Percentiles rank a stretch among this genome's conserved stretches.
phyloP scores from a whole-genome alignment of 371 early-diverging fungal genomes.

The Apophysomyces trapeziformis region DNA sequence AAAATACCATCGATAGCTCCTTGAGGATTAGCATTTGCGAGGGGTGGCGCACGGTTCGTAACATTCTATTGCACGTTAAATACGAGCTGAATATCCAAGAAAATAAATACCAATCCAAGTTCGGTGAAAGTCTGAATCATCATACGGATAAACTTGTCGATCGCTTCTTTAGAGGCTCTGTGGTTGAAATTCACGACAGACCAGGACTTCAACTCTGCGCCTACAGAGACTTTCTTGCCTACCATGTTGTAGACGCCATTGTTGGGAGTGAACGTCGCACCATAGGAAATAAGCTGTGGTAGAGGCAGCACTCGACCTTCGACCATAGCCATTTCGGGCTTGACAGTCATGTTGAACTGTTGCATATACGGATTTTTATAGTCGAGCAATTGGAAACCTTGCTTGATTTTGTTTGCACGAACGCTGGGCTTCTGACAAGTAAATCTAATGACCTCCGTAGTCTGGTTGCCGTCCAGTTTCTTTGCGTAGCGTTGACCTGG shows the following conservation, averaged over 20 bases:
- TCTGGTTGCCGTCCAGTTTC: conserved; percentile 84
- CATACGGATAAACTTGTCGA: conserved; percentile 60
- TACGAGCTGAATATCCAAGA: background rate
- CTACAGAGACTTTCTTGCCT: conserved; percentile 76
- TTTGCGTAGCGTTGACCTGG: conserved; percentile 79
- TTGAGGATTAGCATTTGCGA: conserved; percentile 66
- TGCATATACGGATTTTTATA: conserved; percentile 60
- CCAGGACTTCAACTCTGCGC: conserved; percentile 82
- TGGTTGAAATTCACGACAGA: conserved; percentile 67
- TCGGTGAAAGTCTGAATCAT: conserved; percentile 54
- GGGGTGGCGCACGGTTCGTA: conserved; percentile 63
- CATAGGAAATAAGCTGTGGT: conserved; percentile 69
- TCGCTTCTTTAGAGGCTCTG: conserved; percentile 28
- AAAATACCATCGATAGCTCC: conserved; percentile 64
- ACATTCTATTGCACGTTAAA: conserved; percentile 28
- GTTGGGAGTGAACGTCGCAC: conserved; percentile 68
- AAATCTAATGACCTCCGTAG: conserved; percentile 92
- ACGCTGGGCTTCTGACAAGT: conserved; percentile 80
- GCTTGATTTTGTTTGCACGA: conserved; percentile 63
- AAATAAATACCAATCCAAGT: conserved; percentile 60
- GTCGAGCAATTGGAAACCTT: conserved; percentile 50
- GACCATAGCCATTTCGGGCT: conserved; percentile 55
- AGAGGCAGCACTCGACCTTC: conserved; percentile 76
- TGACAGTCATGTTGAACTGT: conserved; percentile 67
- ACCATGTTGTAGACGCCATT: conserved; percentile 90